Base-by-base conservation (phyloP, 805 yeast genomes). In the Candida patagonica region DNA sequence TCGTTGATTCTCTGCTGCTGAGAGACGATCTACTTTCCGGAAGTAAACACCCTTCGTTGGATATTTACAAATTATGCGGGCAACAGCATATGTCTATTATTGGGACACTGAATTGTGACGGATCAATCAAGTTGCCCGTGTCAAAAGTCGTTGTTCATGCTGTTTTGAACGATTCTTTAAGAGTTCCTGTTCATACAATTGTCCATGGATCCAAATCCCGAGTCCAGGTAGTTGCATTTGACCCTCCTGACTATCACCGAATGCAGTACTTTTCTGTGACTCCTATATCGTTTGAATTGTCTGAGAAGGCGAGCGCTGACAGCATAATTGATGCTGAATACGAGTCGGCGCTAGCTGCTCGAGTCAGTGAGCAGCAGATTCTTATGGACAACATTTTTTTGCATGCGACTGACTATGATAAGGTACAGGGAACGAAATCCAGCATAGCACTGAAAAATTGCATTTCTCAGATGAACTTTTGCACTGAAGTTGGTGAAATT, bases 211-310 rank as follows among this genome's bases (percentile, higher is more conserved):
- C 35, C 15, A 17, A 38, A 2, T 35, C 40, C 15, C 17, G 20
- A 10, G 37, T 42, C 8, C 49, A 54, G n/a, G 51, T 76, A 2
- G 59, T 80, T 3, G 50, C 70, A n/a, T 87, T 75, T 54, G 71
- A 72, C 20, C 80, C 92, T 1, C 96, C 96, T 0, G 70, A 72
- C 32, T 74, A 80, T 15, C 67, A 67, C 22, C 70, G 73, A 43
- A 68, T 88, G 67, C 95, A 87, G 48, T 85, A 82, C 55, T 80
- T 75, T 47, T 78, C 96, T 0, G 55, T 78, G 3, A 63, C 68
- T n/a, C 94, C 95, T 0, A 81, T 86, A 3, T 61, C 75, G 3
- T 67, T 87, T 7, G 80, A 78, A 12, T 55, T 70, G 10, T 60
- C 64, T 2, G 67, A 60, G 35, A 53, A 55, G 40, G 25, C 15